Conservation (phyloP, 352 stramenopile species). For the Phytopythium ostracodes region DNA sequence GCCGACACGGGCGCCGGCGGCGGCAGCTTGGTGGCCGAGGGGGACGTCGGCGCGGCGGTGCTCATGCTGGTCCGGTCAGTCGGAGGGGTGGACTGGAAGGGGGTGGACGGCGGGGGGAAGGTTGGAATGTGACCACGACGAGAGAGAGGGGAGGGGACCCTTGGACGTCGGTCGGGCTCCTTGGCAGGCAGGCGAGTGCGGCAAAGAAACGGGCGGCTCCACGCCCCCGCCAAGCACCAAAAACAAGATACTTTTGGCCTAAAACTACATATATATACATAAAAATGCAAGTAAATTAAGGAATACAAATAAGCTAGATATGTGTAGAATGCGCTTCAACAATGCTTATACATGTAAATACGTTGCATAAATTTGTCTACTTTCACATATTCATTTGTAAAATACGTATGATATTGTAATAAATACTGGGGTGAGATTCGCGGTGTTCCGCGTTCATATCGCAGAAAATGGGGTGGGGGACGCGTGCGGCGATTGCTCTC, state of each 20-base stretch:
- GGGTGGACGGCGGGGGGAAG: background rate
- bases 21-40: constrained; percentile 6
- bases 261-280: background rate
- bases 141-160: too few relatives aligned
- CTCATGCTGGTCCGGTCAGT: constrained; percentile 26
- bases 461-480: background rate
- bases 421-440: background rate
- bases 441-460: background rate
- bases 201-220: constrained; percentile 16
- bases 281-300: background rate
- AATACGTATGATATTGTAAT: background rate
- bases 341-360: background rate
- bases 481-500: background rate
- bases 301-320: background rate
- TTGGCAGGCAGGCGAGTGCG: constrained; percentile 2
- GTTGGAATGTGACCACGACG: constrained; percentile 1
- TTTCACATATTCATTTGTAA: background rate
- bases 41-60: constrained; percentile 11
- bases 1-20: constrained; percentile 8
- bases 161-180: too few relatives aligned
- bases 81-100: background rate
- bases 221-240: constrained; percentile 24
- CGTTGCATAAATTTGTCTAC: background rate
- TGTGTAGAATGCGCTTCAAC: background rate
- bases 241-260: background rate